Conservation (phyloP, 2,329 filamentous ascomycete genomes). For the Didymella keratinophila region DNA sequence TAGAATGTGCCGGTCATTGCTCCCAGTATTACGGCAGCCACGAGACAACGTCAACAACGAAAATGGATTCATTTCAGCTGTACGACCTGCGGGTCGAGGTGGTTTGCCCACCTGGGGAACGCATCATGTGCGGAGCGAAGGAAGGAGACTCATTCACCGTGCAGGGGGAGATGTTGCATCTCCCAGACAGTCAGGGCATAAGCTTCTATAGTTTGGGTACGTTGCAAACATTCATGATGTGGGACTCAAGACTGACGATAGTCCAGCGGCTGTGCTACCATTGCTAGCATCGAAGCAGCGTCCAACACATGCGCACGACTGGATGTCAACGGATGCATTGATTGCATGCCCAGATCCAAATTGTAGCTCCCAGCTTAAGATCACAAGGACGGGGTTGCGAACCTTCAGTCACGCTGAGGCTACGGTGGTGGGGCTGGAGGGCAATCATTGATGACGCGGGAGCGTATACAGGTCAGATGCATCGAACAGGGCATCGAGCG, state of each 20-base stretch:
- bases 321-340: slow-evolving; percentile 24
- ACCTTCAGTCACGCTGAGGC: not conserved
- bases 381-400: not conserved
- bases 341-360: slow-evolving; percentile 24
- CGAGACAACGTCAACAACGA: not conserved
- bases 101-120: not conserved
- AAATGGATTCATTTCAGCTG: not conserved
- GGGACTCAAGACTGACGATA: not conserved
- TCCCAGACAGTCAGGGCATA: not conserved
- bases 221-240: not conserved
- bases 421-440: not conserved
- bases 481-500: too few relatives aligned
- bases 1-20: not conserved
- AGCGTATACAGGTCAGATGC: too few relatives aligned
- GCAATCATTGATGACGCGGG: not conserved
- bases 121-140: not conserved
- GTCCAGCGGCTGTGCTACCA: slow-evolving; percentile 16
- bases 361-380: slow-evolving; percentile 8
- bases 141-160: not conserved
- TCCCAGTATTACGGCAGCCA: not conserved
- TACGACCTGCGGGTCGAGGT: not conserved
- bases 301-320: slow-evolving; percentile 21
- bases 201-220: not conserved
- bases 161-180: not conserved
- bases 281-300: slow-evolving; percentile 20